A percentile compares a stretch with the other conserved stretches of the same genome.
These are phyloP conservation scores for Trypethelium eluteriae DNA, from an alignment of 495 filamentous ascomycete species.

Conservation along the genomic window DNA sequence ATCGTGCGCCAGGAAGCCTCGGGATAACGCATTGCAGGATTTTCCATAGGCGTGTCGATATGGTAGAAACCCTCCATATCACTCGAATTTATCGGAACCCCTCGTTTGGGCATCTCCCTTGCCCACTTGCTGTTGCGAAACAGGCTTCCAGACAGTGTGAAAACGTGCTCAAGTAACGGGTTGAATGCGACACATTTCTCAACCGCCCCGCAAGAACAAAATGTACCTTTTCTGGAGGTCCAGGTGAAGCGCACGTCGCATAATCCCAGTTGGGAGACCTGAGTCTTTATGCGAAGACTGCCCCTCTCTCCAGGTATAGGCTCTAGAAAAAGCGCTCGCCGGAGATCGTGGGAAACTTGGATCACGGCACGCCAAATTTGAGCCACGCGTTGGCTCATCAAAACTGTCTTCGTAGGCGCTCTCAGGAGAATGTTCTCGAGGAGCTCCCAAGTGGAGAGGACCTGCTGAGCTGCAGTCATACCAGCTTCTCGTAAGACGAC, in stretches of 20 bases:
- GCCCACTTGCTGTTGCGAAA: too few relatives aligned
- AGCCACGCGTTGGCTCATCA: slow-evolving; percentile 15
- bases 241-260: too few relatives aligned
- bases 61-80: too few relatives aligned
- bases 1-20: slow-evolving; percentile 28
- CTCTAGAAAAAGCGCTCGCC: slow-evolving; percentile 12
- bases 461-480: neutral
- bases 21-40: slow-evolving; percentile 15
- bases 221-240: too few relatives aligned
- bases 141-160: too few relatives aligned
- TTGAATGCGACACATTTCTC: too few relatives aligned
- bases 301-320: neutral
- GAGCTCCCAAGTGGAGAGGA: slow-evolving; percentile 13
- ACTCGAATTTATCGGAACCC: too few relatives aligned
- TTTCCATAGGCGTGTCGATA: too few relatives aligned
- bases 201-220: too few relatives aligned
- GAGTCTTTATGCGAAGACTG: neutral
- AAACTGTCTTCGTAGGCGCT: slow-evolving; percentile 10
- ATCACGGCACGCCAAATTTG: slow-evolving; percentile 5
- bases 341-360: neutral
- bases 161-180: too few relatives aligned
- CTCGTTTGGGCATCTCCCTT: too few relatives aligned
- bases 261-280: too few relatives aligned
- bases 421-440: slow-evolving; percentile 13
- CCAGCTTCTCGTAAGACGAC: neutral